A percentile compares a stretch with the other conserved stretches of the same genome.
These are phyloP conservation scores for Fusarium paranaense DNA, from an alignment of 2,329 filamentous ascomycete species.

Conservation along the genomic window DNA sequence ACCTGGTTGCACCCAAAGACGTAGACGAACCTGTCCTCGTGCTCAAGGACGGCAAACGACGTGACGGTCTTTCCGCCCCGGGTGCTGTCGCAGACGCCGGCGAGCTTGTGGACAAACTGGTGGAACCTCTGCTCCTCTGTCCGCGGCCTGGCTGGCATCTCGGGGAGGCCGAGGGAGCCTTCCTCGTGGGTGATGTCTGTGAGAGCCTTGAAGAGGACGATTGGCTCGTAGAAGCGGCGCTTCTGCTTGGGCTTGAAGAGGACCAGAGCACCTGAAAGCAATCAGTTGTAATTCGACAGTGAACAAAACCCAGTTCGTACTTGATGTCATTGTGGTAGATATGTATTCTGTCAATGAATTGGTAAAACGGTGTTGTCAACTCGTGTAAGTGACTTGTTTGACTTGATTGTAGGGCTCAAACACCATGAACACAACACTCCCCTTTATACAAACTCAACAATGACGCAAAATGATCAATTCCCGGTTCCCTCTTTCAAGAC, in stretches of 20 bases:
- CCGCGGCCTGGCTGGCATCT: background rate
- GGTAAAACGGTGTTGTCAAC: background rate
- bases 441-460: background rate
- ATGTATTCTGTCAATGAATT: background rate
- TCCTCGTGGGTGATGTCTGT: constrained; percentile 26
- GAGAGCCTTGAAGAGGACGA: constrained; percentile 43
- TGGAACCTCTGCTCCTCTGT: constrained; percentile 42
- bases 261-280: background rate
- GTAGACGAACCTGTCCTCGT: constrained; percentile 44
- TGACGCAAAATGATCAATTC: background rate
- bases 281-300: background rate
- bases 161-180: constrained; percentile 1
- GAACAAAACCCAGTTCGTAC: background rate
- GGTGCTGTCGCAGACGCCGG: constrained; percentile 46
- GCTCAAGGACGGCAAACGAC: constrained; percentile 45
- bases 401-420: background rate
- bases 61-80: constrained; percentile 47
- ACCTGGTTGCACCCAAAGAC: constrained; percentile 47
- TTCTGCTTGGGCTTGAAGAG: constrained; percentile 30
- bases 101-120: constrained; percentile 47
- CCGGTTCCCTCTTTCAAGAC: background rate
- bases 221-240: constrained; percentile 46
- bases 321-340: constrained; percentile 8
- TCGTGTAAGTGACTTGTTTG: background rate
- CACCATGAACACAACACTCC: background rate